phyloP scores from a whole-genome alignment of 192 early-diverging fungal species.

The Coemansia sp. region DNA sequence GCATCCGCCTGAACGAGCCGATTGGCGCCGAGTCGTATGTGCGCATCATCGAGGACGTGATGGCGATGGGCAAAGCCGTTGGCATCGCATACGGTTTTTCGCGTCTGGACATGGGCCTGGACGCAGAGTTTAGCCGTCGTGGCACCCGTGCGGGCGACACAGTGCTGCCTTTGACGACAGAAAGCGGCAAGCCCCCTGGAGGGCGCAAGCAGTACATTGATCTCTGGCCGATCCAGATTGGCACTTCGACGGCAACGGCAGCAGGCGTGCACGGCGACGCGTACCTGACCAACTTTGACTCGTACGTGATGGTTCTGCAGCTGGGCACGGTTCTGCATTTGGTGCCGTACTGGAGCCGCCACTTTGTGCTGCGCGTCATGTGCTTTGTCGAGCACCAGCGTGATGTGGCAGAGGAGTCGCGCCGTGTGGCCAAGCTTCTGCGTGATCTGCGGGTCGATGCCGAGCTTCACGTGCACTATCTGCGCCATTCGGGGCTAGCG shows the following conservation, averaged over 20 bases:
- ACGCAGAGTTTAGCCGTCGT: no score
- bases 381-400: slow-evolving; percentile 67
- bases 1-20: slow-evolving; percentile 55
- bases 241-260: slow-evolving; percentile 15
- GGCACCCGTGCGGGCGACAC: no score
- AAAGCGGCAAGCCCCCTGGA: no score
- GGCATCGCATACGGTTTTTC: slow-evolving; percentile 67
- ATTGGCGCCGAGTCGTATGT: slow-evolving; percentile 62
- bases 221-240: slow-evolving; percentile 72
- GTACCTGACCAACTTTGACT: slow-evolving; percentile 61
- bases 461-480: slow-evolving; percentile 57
- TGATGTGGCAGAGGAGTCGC: slow-evolving; percentile 61
- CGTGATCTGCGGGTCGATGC: slow-evolving; percentile 63
- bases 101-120: slow-evolving; percentile 22
- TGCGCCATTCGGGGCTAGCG: slow-evolving; percentile 30
- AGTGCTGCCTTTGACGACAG: no score
- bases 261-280: slow-evolving; percentile 18
- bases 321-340: slow-evolving; percentile 70
- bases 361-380: slow-evolving; percentile 61
- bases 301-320: slow-evolving; percentile 73
- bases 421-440: slow-evolving; percentile 55
- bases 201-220: slow-evolving; percentile 64
- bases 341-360: slow-evolving; percentile 66
- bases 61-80: slow-evolving; percentile 67
- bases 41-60: slow-evolving; percentile 68